phyloP scores from a whole-genome alignment of 108 stramenopile genomes.

The Schizochytrium sp. region DNA sequence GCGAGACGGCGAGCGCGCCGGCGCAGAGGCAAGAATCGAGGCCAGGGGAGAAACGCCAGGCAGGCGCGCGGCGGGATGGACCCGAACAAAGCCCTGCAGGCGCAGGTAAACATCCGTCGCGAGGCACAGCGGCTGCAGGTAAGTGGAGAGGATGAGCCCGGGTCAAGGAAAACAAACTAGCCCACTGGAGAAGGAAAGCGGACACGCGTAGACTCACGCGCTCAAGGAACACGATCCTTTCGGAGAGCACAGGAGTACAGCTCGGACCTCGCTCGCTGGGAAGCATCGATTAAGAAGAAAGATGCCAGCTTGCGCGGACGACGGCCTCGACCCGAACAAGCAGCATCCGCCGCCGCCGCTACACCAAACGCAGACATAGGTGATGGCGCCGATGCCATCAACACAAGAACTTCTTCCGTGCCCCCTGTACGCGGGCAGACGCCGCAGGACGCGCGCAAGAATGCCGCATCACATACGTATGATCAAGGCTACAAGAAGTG shows the following conservation, averaged over 20 bases:
- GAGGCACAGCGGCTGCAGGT: background rate
- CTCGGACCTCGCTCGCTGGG: background rate
- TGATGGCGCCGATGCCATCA: no score
- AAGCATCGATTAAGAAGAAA: background rate
- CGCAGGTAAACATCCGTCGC: background rate
- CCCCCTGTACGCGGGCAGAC: background rate
- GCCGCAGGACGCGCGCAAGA: background rate
- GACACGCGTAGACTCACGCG: no score
- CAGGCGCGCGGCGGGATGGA: background rate
- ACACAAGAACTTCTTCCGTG: no score
- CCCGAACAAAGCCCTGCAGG: background rate
- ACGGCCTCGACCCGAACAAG: background rate
- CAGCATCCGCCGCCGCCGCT: no score
- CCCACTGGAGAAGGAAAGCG: no score
- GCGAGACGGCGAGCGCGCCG: no score
- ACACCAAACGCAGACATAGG: no score
- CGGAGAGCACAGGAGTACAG: background rate
- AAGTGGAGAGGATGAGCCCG: background rate
- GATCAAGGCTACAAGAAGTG: constrained; percentile 46
- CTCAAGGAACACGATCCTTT: no score
- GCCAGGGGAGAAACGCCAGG: no score
- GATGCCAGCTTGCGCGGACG: background rate
- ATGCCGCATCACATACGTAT: constrained; percentile 42
- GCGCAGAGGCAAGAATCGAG: no score
- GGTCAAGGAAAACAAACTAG: background rate